Evolutionary conservation across 2,329 filamentous ascomycete genomes (phyloP).

Genomic region (Aureobasidium sp.): DNA sequence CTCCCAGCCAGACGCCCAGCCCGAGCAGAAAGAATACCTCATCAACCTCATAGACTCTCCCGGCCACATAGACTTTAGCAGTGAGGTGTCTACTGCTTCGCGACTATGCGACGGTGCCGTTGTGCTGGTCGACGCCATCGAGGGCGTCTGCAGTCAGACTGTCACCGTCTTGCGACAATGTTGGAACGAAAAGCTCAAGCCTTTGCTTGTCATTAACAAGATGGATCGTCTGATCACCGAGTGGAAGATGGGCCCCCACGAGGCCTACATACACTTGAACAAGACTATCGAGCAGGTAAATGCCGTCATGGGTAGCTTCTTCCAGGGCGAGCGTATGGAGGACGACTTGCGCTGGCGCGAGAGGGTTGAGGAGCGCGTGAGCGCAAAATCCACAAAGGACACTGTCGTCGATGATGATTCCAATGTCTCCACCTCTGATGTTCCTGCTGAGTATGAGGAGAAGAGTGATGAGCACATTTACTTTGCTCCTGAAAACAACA

Average conservation of each 20-base stretch:
- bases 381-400: constrained; percentile 51
- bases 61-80: constrained; percentile 97
- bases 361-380: constrained; percentile 78
- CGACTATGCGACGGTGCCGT: constrained; percentile 90
- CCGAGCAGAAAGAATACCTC: constrained; percentile 75
- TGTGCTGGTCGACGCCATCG: constrained; percentile 90
- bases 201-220: constrained; percentile 94
- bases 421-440: constrained; percentile 39
- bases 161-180: constrained; percentile 92
- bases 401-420: constrained; percentile 52
- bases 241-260: constrained; percentile 82
- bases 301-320: constrained; percentile 93
- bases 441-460: constrained; percentile 67
- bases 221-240: constrained; percentile 93
- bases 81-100: constrained; percentile 93
- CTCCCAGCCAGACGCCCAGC: constrained; percentile 46
- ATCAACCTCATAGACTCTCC: constrained; percentile 98
- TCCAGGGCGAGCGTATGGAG: constrained; percentile 97
- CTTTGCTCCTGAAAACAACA: constrained; percentile 96
- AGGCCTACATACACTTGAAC: constrained; percentile 83
- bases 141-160: constrained; percentile 97
- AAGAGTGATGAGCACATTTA: constrained; percentile 95
- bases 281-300: constrained; percentile 94
- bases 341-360: constrained; percentile 96
- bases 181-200: constrained; percentile 93